Conservation (phyloP, 78 protist species). For the Dictyostelium firmibasis region DNA sequence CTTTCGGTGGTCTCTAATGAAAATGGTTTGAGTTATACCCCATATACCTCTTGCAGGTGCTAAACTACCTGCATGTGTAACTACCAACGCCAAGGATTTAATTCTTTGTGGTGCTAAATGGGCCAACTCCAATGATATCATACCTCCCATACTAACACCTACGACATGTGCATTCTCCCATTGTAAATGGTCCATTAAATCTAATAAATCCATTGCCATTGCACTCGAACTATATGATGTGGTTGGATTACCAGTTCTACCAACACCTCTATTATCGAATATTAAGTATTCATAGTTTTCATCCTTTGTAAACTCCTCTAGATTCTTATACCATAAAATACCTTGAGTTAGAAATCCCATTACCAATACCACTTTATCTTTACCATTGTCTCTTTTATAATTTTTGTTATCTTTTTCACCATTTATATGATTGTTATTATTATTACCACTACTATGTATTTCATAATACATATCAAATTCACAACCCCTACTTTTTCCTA, state of each 20-base stretch:
- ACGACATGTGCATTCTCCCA: slow-evolving; percentile 64
- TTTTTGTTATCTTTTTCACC: not conserved
- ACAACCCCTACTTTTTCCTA: slow-evolving; percentile 25
- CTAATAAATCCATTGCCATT: slow-evolving; percentile 64
- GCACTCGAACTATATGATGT: not conserved
- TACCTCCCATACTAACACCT: slow-evolving; percentile 81
- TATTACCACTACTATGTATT: not conserved
- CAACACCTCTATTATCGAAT: slow-evolving; percentile 76
- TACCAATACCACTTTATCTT: not conserved
- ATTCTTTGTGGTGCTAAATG: not conserved
- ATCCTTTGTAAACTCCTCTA: not conserved
- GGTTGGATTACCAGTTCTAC: slow-evolving; percentile 24
- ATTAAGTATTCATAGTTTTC: slow-evolving; percentile 25
- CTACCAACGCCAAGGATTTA: slow-evolving; percentile 13
- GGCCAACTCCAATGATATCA: slow-evolving; percentile 62
- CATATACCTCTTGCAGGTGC: slow-evolving; percentile 23
- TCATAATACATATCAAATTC: slow-evolving; percentile 28
- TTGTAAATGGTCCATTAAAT: slow-evolving; percentile 59
- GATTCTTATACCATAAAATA: not conserved
- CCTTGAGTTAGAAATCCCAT: slow-evolving; percentile 31
- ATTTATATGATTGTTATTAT: not conserved
- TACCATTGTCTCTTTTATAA: not conserved
- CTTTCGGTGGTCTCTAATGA: not conserved
- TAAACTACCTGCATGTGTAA: slow-evolving; percentile 55
- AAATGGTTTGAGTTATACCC: not conserved